A percentile compares a stretch with the other conserved stretches of the same genome.
phyloP scores from a whole-genome alignment of 139 green algal genomes.

The Volvox africanus region DNA sequence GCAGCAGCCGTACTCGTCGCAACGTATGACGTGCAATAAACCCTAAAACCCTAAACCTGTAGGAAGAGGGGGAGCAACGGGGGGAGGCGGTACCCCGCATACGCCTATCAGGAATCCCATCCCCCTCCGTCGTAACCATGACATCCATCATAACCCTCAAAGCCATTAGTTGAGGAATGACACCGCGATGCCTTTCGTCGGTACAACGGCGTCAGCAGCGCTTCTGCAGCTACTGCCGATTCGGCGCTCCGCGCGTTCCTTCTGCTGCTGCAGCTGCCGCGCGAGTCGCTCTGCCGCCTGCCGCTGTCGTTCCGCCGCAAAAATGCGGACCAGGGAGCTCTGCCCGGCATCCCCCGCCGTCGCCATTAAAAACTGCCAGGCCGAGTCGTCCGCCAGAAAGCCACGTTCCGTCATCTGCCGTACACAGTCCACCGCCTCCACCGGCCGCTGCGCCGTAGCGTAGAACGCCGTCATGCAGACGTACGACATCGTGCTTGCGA shows the following conservation, averaged over 20 bases:
- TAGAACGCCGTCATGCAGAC: slow-evolving; percentile 17
- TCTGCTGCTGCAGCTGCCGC: neutral
- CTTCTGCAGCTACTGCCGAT: neutral
- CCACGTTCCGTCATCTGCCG: neutral
- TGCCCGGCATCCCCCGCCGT: slow-evolving; percentile 20
- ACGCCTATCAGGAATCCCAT: too few species aligned
- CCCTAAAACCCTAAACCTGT: too few species aligned
- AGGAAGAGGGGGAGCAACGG: too few species aligned
- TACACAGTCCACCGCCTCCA: neutral
- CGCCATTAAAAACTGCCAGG: neutral
- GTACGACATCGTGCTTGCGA: neutral
- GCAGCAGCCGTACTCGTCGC: too few species aligned
- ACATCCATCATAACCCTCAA: too few species aligned
- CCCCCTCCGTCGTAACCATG: too few species aligned
- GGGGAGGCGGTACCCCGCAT: too few species aligned
- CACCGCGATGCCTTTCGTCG: too few species aligned
- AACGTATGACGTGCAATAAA: too few species aligned
- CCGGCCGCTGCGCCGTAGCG: slow-evolving; percentile 61
- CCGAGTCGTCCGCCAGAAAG: neutral
- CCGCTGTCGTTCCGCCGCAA: neutral
- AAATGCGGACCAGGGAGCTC: neutral
- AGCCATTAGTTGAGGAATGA: too few species aligned
- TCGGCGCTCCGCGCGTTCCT: neutral
- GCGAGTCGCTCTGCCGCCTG: neutral
- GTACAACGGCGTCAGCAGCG: neutral